Evolutionary conservation across 176 grass and related monocot species (phyloP), one percentile per base, ranked within the genome.

Genomic region (Saccharum spontaneum): DNA sequence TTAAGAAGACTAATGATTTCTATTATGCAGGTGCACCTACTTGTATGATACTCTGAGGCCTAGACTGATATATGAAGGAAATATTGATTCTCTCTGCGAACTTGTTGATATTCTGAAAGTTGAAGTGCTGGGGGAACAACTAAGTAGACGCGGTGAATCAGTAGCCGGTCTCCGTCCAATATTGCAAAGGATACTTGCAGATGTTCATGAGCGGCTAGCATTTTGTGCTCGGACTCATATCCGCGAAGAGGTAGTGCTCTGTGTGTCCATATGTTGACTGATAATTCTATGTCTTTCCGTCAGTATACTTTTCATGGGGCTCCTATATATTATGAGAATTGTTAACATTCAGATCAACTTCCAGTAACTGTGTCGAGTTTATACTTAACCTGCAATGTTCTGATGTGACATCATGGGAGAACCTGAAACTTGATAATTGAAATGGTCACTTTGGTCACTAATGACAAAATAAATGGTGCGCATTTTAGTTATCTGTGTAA

Each of bases 141-240:
- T 92, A 33, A 90, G 70, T 76, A 93, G 89, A 86, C 88, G 89
- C 71, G 91, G 86, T 73, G 93, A 95, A 86, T 94, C 93, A 80
- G 89, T 95, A 82, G 89, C 86, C 18, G 89, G 86, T 71, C 86
- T 95, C 82, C 89, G 88, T 81, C 93, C 96, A 64, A 95, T 92
- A 70, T 78, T 98, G 17, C 91, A 95, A 88, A 90, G 96, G 71
- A 98, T 98, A 80, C 90, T 98, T 52, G 96, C 96, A 28, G 96
- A 98, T 69, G 85, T 95, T 88, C 96, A 95, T 83, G 96, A 98
- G 73, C 86, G 96, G 62, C 80, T 98, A 69, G 92, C 96, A 75
- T 98, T 98, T 85, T 98, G 96, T 90, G 96, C 93, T 87, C 76
- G 96, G 55, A 98, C 93, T 78, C 43, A 98, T 75, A 98, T 98